phyloP scores from a whole-genome alignment of 495 filamentous ascomycete genomes.

The Talaromyces wortmannii region DNA sequence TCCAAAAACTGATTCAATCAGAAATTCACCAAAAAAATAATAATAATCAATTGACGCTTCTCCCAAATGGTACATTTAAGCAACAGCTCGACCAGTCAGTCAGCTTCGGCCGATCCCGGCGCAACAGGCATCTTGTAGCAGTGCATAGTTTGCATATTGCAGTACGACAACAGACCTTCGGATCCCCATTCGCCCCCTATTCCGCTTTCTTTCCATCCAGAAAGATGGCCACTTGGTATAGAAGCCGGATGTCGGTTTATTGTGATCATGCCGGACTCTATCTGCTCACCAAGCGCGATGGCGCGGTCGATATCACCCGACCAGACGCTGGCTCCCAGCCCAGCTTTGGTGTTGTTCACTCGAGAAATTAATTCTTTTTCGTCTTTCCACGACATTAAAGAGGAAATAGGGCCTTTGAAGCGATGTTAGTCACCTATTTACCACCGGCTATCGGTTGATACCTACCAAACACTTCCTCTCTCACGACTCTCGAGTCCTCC shows the following conservation, averaged over 20 bases:
- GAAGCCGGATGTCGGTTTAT: slow-evolving; percentile 14
- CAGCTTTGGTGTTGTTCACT: slow-evolving; percentile 39
- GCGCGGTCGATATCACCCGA: slow-evolving; percentile 34
- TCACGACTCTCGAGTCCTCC: slow-evolving; percentile 32
- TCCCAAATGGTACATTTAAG: too few species aligned
- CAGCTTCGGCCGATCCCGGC: slow-evolving; percentile 5
- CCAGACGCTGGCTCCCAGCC: slow-evolving; percentile 47
- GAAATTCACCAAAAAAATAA: too few species aligned
- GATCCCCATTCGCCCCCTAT: slow-evolving; percentile 55
- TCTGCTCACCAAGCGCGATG: slow-evolving; percentile 25
- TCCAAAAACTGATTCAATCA: too few species aligned
- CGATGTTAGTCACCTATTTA: neutral
- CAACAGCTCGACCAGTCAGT: neutral
- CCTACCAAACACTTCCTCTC: slow-evolving; percentile 28
- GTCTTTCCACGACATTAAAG: slow-evolving; percentile 38
- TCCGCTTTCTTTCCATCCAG: slow-evolving; percentile 56
- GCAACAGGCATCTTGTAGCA: slow-evolving; percentile 1
- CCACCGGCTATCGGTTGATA: neutral
- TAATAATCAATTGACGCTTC: too few species aligned
- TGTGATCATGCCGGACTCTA: slow-evolving; percentile 38
- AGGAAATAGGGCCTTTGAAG: slow-evolving; percentile 35
- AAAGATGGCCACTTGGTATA: slow-evolving; percentile 43
- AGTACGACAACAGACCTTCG: slow-evolving; percentile 48
- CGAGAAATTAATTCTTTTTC: slow-evolving; percentile 43
- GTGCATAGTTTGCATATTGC: slow-evolving; percentile 38